Evolutionary conservation across 768 basidiomycete species (phyloP).

Genomic region (Daedaleopsis nitida): DNA sequence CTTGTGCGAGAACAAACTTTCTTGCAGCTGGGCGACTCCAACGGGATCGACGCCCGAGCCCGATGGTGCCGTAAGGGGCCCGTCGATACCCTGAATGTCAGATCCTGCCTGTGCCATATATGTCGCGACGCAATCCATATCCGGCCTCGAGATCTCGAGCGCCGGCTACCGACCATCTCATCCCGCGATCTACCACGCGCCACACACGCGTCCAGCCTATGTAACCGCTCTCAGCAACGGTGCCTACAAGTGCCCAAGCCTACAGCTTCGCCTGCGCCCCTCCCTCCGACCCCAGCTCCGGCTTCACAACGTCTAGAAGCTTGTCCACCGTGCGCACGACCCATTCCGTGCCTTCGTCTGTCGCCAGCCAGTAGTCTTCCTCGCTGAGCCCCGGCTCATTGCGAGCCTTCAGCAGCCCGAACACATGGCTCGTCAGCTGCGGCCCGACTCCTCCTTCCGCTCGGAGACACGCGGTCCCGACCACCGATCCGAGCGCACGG

Average conservation of each 20-base stretch:
- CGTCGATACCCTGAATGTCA: constrained; percentile 4
- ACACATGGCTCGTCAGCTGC: constrained; percentile 86
- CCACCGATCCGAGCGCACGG: constrained; percentile 80
- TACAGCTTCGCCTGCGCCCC: constrained; percentile 57
- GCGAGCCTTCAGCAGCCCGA: constrained; percentile 87
- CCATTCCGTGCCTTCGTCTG: constrained; percentile 89
- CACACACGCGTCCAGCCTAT: neutral
- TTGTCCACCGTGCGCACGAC: constrained; percentile 81
- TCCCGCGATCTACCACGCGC: constrained; percentile 11
- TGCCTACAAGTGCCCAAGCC: too few relatives aligned
- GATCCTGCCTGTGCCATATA: constrained; percentile 2
- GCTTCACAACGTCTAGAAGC: constrained; percentile 71
- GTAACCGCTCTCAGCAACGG: neutral
- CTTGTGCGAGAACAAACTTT: neutral
- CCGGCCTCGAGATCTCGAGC: neutral
- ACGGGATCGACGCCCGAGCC: constrained; percentile 10
- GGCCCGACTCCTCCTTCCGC: constrained; percentile 85
- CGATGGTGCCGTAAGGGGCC: constrained; percentile 17
- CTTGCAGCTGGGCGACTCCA: constrained; percentile 10
- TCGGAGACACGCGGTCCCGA: constrained; percentile 83
- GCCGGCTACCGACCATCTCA: constrained; percentile 2
- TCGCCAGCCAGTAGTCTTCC: constrained; percentile 80
- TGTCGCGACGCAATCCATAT: constrained; percentile 10
- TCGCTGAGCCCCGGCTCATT: constrained; percentile 55
- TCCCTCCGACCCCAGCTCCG: constrained; percentile 39